phyloP scores from a whole-genome alignment of 306 rosid species.

The Corylus americana region DNA sequence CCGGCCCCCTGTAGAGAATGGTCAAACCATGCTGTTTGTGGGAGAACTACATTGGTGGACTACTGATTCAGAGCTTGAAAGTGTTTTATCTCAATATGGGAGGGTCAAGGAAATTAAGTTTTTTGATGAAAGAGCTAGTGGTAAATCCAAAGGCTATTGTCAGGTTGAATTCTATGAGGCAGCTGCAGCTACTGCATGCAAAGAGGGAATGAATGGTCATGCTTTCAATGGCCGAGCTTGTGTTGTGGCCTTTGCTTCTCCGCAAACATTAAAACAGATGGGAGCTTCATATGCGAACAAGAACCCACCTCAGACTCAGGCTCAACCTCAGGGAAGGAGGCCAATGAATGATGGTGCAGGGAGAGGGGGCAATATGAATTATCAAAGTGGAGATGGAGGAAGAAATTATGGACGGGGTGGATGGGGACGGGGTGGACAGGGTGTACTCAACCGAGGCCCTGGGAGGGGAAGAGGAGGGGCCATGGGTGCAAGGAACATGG shows the following conservation, averaged over 20 bases:
- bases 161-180: constrained; percentile 50
- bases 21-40: constrained; percentile 42
- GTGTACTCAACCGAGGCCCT: constrained; percentile 39
- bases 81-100: constrained; percentile 40
- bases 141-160: constrained; percentile 61
- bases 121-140: constrained; percentile 57
- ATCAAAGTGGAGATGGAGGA: constrained; percentile 45
- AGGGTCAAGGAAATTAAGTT: constrained; percentile 53
- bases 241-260: constrained; percentile 53
- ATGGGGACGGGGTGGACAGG: constrained; percentile 59
- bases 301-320: constrained; percentile 31
- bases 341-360: constrained; percentile 40
- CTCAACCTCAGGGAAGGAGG: constrained; percentile 49
- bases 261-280: constrained; percentile 50
- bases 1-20: constrained; percentile 36
- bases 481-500: constrained; percentile 43
- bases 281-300: constrained; percentile 45
- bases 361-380: constrained; percentile 38
- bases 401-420: constrained; percentile 52
- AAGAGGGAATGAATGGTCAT: constrained; percentile 54
- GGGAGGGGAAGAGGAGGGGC: constrained; percentile 51
- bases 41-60: constrained; percentile 66
- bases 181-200: constrained; percentile 47
- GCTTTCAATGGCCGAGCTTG: constrained; percentile 52
- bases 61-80: constrained; percentile 53